Percentiles rank a stretch among this genome's conserved stretches.
Conservation (phyloP, 2,329 filamentous ascomycete genomes). For the Dothistroma pini region DNA sequence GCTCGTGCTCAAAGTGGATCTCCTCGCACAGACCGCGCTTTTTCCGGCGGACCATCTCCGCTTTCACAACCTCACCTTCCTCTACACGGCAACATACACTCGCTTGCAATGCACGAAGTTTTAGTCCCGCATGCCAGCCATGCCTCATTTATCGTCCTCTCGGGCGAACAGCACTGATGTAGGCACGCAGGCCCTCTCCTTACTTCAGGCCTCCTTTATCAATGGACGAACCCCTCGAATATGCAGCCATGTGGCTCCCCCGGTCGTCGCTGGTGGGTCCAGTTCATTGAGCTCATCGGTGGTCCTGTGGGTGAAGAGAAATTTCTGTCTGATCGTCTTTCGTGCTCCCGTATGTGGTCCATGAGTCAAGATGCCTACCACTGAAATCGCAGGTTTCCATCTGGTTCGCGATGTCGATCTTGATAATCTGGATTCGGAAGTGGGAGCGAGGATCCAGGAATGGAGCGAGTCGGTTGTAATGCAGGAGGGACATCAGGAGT, state of each 20-base stretch:
- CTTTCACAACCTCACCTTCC: not conserved
- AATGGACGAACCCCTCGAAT: not conserved
- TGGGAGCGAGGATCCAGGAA: not conserved
- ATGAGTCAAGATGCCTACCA: constrained; percentile 7
- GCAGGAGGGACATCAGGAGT: constrained; percentile 4
- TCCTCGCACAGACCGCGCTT: not conserved
- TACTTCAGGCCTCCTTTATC: not conserved
- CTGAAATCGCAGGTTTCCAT: constrained; percentile 2
- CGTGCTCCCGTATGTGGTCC: not conserved
- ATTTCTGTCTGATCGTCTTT: not conserved
- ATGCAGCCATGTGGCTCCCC: not conserved
- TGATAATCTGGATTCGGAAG: not conserved
- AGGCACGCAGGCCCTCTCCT: not conserved
- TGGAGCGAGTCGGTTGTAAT: not conserved
- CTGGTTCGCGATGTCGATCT: constrained; percentile 1
- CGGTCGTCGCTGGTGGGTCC: not conserved
- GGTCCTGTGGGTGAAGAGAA: not conserved
- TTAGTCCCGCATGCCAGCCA: not conserved
- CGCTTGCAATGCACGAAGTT: not conserved
- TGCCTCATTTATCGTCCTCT: not conserved
- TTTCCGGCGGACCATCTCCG: not conserved
- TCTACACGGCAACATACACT: too few relatives aligned
- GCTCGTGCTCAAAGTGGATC: not conserved
- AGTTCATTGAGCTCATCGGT: not conserved
- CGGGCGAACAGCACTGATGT: not conserved